A percentile compares a stretch with the other conserved stretches of the same genome.
Evolutionary conservation across 2,329 filamentous ascomycete species (phyloP).

Genomic region (Cadophora gregata): DNA sequence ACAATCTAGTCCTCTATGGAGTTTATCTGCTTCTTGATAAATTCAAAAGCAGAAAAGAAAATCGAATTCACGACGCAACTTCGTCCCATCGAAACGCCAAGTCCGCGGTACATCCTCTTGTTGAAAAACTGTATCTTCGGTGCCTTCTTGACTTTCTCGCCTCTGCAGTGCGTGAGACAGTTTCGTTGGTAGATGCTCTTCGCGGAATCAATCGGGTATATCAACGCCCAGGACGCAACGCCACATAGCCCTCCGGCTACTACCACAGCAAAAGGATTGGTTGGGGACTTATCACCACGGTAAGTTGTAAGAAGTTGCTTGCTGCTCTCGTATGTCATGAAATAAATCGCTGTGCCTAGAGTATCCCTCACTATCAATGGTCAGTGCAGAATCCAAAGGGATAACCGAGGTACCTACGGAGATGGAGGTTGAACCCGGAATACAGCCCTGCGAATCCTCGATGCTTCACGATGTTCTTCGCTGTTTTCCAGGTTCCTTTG

Average conservation of each 20-base stretch:
- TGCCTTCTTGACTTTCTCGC: constrained; percentile 64
- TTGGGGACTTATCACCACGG: constrained; percentile 73
- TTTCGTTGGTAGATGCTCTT: constrained; percentile 88
- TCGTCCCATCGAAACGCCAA: constrained; percentile 82
- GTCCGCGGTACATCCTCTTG: constrained; percentile 79
- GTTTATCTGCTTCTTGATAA: constrained; percentile 69
- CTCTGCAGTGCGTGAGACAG: constrained; percentile 71
- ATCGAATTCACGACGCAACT: constrained; percentile 86
- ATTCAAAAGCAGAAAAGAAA: constrained; percentile 89
- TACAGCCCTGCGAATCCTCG: constrained; percentile 77
- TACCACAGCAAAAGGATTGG: constrained; percentile 79
- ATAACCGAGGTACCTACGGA: constrained; percentile 63
- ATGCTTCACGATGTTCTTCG: constrained; percentile 77
- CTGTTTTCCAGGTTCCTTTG: constrained; percentile 77
- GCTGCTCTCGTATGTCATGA: constrained; percentile 86
- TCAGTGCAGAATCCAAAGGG: constrained; percentile 12
- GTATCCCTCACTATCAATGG: constrained; percentile 72
- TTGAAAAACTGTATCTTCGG: constrained; percentile 82
- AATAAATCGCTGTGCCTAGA: constrained; percentile 83
- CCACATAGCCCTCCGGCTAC: constrained; percentile 82
- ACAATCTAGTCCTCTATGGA: constrained; percentile 40
- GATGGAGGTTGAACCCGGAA: constrained; percentile 79
- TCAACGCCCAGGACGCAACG: constrained; percentile 77
- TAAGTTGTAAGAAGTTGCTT: constrained; percentile 83
- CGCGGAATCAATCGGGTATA: constrained; percentile 74